Evolutionary conservation across 768 basidiomycete genomes (phyloP).

Genomic region (Hypholoma fasciculare): DNA sequence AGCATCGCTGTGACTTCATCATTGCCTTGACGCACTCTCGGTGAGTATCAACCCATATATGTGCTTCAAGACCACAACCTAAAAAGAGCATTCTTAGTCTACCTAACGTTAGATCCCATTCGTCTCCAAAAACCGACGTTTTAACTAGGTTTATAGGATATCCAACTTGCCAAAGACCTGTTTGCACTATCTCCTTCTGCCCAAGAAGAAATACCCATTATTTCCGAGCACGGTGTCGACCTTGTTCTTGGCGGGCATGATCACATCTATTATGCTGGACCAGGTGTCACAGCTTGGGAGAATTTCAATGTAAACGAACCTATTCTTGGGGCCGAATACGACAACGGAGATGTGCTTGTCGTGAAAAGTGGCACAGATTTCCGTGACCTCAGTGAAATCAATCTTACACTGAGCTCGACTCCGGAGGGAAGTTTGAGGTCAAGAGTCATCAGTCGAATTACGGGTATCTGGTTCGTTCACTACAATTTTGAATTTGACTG

Average conservation of each 20-base stretch:
- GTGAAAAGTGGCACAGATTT: constrained; percentile 93
- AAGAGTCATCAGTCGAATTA: constrained; percentile 61
- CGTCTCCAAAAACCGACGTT: background rate
- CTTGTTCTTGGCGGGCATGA: constrained; percentile 89
- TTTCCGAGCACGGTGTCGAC: constrained; percentile 72
- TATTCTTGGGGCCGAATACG: constrained; percentile 70
- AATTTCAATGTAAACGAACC: constrained; percentile 52
- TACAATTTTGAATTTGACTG: background rate
- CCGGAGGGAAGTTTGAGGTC: constrained; percentile 63
- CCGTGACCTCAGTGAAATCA: constrained; percentile 78
- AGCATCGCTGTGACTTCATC: constrained; percentile 75
- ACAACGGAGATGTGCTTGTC: constrained; percentile 68
- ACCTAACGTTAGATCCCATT: constrained; percentile 41
- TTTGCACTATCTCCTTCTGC: constrained; percentile 57
- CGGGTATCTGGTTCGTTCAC: constrained; percentile 37
- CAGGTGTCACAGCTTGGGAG: constrained; percentile 67
- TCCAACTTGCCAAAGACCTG: constrained; percentile 66
- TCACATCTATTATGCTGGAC: constrained; percentile 76
- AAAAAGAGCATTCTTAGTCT: constrained; percentile 28
- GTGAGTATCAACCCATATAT: constrained; percentile 28
- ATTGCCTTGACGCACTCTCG: constrained; percentile 86
- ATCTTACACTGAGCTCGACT: constrained; percentile 58
- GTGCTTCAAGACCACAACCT: background rate
- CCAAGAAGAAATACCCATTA: constrained; percentile 43
- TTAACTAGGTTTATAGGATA: constrained; percentile 48